Base-by-base conservation (phyloP, 164 flowering plant genomes). In the Taxillus chinensis region DNA sequence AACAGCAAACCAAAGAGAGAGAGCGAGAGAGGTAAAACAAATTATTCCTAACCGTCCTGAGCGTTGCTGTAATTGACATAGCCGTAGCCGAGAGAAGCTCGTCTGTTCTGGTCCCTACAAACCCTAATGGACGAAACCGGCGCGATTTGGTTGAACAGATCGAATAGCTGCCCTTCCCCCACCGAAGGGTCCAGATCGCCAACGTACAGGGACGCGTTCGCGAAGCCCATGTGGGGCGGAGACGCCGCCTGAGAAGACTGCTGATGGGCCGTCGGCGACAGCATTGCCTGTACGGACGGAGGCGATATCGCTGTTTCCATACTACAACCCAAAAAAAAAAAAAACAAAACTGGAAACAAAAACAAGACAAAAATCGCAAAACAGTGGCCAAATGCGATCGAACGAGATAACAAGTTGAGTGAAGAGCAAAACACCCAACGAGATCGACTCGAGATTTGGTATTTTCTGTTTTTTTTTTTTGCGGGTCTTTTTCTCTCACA, bases 161-260 rank as follows among this genome's bases (percentile, higher is more conserved):
- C 88, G 39, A 59, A 76, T 58, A 87, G 74, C 50, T 82, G 82
- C 0, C 46, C 60, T 48, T 87, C 93, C 2, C 69, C 70, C 10
- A 87, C 77, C 5, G 68, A 64, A 3, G 62, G 67, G 45, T 85
- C 90, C 61, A 87, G 84, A 79, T 87, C 90, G 4, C 93, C 93
- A 0, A 87, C 93, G 66, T 85, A 87, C 63, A 87, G 70, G 12
- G 93, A 85, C 57, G 76, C 62, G 57, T 70, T 86, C 57, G 49
- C 57, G 60, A 75, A 75, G 41, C 55, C 67, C 11, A 39, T 82
- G 1, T 57, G 68, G n/a, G 43, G 11, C 51, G 60, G 43, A 58
- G 7, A 53, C 11, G 46, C 58, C 45, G 60, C 58, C 57, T 55
- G 48, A 3, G 64, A 41, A 14, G 49, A 46, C 13, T 48, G 10